Conservation (phyloP, 208 protist species). For the Leishmania lainsoni region DNA sequence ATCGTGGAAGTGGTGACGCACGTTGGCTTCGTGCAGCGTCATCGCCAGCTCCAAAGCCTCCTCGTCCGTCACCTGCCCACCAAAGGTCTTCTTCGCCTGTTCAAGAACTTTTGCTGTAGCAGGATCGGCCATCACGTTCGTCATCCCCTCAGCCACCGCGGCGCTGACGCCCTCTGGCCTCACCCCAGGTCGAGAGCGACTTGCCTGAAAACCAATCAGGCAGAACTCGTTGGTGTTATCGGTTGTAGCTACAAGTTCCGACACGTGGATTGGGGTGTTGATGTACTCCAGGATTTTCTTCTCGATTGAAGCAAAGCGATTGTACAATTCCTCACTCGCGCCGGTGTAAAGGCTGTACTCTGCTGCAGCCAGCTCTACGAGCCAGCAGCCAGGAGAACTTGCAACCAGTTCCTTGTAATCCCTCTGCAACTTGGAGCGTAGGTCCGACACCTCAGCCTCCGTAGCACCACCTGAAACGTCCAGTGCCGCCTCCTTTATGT, state of each 20-base stretch:
- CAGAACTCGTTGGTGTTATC: conserved; percentile 70
- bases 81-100: conserved; percentile 64
- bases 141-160: conserved; percentile 57
- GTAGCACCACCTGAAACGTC: conserved; percentile 75
- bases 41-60: conserved; percentile 75
- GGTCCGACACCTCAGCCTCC: conserved; percentile 73
- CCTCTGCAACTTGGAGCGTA: conserved; percentile 50
- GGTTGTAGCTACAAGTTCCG: conserved; percentile 45
- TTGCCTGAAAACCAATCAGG: conserved; percentile 55
- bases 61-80: conserved; percentile 60
- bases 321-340: conserved; percentile 56
- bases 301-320: conserved; percentile 60
- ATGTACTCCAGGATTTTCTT: conserved; percentile 60
- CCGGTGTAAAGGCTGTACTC: conserved; percentile 85
- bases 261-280: conserved; percentile 33
- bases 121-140: conserved; percentile 44
- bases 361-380: conserved; percentile 69
- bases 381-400: conserved; percentile 73
- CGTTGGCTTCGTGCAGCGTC: conserved; percentile 61
- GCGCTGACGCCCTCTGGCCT: conserved; percentile 37
- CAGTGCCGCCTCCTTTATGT: conserved; percentile 76
- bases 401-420: conserved; percentile 69
- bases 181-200: conserved; percentile 39
- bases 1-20: conserved; percentile 82
- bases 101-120: conserved; percentile 28